Percentiles rank a stretch among this genome's conserved stretches.
Conservation (phyloP, 805 yeast species). For the Phaffomyces antillensis region DNA sequence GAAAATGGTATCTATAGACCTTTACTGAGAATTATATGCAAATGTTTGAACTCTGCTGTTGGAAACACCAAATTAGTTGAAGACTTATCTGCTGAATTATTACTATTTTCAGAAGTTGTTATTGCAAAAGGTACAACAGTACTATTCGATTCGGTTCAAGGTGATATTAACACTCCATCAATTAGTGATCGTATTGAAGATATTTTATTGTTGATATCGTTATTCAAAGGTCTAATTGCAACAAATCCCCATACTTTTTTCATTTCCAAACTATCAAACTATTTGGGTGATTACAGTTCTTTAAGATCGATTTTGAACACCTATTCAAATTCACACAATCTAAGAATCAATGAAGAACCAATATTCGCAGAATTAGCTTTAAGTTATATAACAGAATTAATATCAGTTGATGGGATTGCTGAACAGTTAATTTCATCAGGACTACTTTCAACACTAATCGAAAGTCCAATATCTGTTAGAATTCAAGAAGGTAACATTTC, state of each 20-base stretch:
- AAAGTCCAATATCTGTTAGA: slow-evolving; percentile 61
- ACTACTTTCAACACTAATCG: slow-evolving; percentile 57
- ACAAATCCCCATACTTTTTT: slow-evolving; percentile 42
- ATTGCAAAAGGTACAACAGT: slow-evolving; percentile 60
- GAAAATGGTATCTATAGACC: slow-evolving; percentile 46
- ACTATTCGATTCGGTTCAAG: slow-evolving; percentile 50
- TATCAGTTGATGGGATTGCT: slow-evolving; percentile 55
- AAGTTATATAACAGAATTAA: slow-evolving; percentile 61
- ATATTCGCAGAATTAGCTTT: slow-evolving; percentile 67
- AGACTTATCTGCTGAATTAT: slow-evolving; percentile 43
- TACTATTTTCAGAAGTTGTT: slow-evolving; percentile 53
- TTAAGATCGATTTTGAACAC: slow-evolving; percentile 54
- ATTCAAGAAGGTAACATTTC: slow-evolving; percentile 61
- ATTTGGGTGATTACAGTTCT: slow-evolving; percentile 52
- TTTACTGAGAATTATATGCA: slow-evolving; percentile 49
- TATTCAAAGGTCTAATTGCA: slow-evolving; percentile 51
- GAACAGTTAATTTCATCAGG: slow-evolving; percentile 60
- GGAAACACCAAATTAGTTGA: slow-evolving; percentile 36
- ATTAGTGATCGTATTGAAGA: slow-evolving; percentile 53
- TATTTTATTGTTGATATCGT: slow-evolving; percentile 50
- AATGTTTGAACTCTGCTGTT: slow-evolving; percentile 38
- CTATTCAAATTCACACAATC: slow-evolving; percentile 59
- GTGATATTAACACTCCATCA: slow-evolving; percentile 36
- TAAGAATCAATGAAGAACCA: slow-evolving; percentile 55
- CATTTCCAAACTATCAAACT: slow-evolving; percentile 41